These are phyloP conservation scores for Lagerstroemia speciosa DNA, from an alignment of 345 rosid species.

Conservation along the genomic window DNA sequence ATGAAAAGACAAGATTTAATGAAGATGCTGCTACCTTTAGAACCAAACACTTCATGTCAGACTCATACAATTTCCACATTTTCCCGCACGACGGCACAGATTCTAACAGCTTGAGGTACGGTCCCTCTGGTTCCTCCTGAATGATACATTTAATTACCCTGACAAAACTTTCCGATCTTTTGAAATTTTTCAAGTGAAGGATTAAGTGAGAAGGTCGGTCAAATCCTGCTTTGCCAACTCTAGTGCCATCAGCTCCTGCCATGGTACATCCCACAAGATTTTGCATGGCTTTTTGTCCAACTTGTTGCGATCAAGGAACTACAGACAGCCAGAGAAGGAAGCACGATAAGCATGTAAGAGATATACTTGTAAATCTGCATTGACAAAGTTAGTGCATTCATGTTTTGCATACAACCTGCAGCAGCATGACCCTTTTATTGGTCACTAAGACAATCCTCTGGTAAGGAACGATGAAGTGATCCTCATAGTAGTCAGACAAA, in stretches of 20 bases:
- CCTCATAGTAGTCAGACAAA: slow-evolving; percentile 77
- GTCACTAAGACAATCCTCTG: slow-evolving; percentile 76
- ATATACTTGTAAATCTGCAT: not conserved
- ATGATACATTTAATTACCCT: slow-evolving; percentile 72
- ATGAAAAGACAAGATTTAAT: not conserved
- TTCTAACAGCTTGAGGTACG: slow-evolving; percentile 74
- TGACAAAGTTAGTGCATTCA: not conserved
- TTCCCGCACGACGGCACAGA: slow-evolving; percentile 71
- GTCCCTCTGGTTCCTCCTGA: slow-evolving; percentile 44
- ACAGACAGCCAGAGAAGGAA: slow-evolving; percentile 12
- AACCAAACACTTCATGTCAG: slow-evolving; percentile 40
- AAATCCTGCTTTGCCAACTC: slow-evolving; percentile 86
- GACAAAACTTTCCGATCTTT: slow-evolving; percentile 78
- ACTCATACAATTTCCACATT: slow-evolving; percentile 80
- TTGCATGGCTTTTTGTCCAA: slow-evolving; percentile 88
- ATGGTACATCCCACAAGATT: slow-evolving; percentile 95
- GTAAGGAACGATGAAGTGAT: slow-evolving; percentile 68
- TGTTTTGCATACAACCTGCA: slow-evolving; percentile 48
- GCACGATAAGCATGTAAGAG: slow-evolving; percentile 11
- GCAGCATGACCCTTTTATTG: slow-evolving; percentile 68
- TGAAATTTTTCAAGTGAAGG: slow-evolving; percentile 77
- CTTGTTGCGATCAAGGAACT: slow-evolving; percentile 70
- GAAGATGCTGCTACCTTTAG: slow-evolving; percentile 46
- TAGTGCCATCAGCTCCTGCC: slow-evolving; percentile 91
- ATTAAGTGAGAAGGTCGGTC: slow-evolving; percentile 76